Conservation (phyloP, 2,329 filamentous ascomycete species). For the Bipolaris gigantea region DNA sequence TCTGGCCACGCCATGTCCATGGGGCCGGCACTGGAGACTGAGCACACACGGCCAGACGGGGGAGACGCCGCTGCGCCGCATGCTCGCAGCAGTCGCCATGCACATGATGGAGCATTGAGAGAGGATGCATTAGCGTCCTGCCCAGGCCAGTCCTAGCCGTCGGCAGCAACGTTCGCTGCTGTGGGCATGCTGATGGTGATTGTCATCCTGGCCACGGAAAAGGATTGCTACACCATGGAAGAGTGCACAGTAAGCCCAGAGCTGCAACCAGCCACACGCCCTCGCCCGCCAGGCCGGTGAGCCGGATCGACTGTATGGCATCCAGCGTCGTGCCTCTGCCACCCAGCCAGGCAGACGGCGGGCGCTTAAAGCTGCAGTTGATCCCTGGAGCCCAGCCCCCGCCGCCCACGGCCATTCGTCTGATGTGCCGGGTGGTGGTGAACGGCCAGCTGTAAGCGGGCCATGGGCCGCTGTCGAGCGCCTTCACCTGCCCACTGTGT, state of each 20-base stretch:
- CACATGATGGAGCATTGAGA: slow-evolving; percentile 24
- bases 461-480: slow-evolving; percentile 7
- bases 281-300: not conserved
- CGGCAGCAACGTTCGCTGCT: slow-evolving; percentile 15
- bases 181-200: not conserved
- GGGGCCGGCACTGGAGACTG: slow-evolving; percentile 13
- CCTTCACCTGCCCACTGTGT: slow-evolving; percentile 16
- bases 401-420: slow-evolving; percentile 12
- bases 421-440: slow-evolving; percentile 11
- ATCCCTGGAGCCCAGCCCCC: slow-evolving; percentile 12
- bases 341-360: too few relatives aligned
- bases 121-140: slow-evolving; percentile 28
- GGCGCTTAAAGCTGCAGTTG: slow-evolving; percentile 19
- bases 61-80: slow-evolving; percentile 16
- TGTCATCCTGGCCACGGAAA: not conserved
- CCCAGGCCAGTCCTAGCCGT: slow-evolving; percentile 14
- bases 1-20: slow-evolving; percentile 13
- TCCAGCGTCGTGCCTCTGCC: slow-evolving; percentile 20
- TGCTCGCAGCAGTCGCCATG: slow-evolving; percentile 18
- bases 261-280: not conserved
- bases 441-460: slow-evolving; percentile 17
- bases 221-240: not conserved
- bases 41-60: slow-evolving; percentile 15
- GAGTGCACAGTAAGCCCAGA: not conserved
- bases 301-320: slow-evolving; percentile 2